Base-by-base conservation (phyloP, 2,329 filamentous ascomycete genomes). In the Stachybotrys chlorohalonatus region DNA sequence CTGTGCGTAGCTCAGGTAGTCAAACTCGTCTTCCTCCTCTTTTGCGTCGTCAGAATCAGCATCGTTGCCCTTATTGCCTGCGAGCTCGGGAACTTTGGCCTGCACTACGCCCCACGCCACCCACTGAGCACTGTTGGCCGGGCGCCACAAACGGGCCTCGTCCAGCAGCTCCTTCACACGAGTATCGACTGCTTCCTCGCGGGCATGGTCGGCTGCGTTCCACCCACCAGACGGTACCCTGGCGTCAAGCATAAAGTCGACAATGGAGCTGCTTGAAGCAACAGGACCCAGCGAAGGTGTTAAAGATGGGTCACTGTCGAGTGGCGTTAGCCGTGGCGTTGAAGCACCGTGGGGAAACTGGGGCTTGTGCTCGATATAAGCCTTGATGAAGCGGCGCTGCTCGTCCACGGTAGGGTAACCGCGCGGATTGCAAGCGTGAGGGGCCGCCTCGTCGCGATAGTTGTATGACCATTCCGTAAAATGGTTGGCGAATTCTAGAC, bases 391-490 rank as follows among this genome's bases (percentile, higher is more conserved):
- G 42, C 87, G 87, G 57, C 81, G 80, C 67, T 96, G 94, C 69
- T 96, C 87, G 54, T 92, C 88, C 0, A 78, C 72, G 0, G 78
- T 90, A 0, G 94, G 94, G 70, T 96, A 99, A 53, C 74, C 71
- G 53, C 75, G 73, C 6, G 81, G 81, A 63, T 86, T 84, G 76
- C 89, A 93, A 31, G 77, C 82, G 73, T 83, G 84, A 0, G 90
- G 76, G 36, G 72, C 73, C 31, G 76, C 73, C 3, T 82, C 71
- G 66, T 94, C 85, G 67, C 96, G 92, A 71, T 99, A 99, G 72
- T 99, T 93, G 77, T 97, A 97, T 63, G 90, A 89, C 94, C 94
- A 99, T 72, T 99, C 94, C 1, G 90, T 89, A 71, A 99, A 99
- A 71, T 99, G 94, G 69, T 99, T 99, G 55, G 91, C 94, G 68